These are phyloP conservation scores for Angomonas deanei DNA, from an alignment of 208 protist species.

Conservation along the genomic window DNA sequence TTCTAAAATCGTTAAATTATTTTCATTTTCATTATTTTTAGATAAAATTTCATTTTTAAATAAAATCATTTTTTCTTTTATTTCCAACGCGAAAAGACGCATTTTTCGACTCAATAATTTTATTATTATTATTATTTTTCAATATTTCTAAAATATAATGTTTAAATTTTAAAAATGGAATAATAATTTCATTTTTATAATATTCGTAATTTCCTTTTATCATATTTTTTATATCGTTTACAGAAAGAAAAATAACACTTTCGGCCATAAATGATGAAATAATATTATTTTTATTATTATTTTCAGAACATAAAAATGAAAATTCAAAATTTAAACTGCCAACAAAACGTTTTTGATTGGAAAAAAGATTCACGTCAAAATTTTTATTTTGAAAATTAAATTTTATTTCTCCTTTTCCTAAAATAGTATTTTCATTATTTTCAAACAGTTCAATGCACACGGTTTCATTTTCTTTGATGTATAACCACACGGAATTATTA, in stretches of 20 bases:
- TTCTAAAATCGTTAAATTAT: too few species aligned
- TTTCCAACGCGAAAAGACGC: not conserved
- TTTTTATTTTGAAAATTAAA: too few species aligned
- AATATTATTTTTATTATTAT: slow-evolving; percentile 1
- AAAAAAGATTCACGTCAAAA: too few species aligned
- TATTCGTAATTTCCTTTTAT: not conserved
- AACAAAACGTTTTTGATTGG: too few species aligned
- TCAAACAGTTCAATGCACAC: too few species aligned
- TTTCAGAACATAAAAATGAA: too few species aligned
- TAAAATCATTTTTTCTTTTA: not conserved
- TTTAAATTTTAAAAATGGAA: not conserved
- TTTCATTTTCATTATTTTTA: not conserved
- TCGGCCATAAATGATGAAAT: not conserved
- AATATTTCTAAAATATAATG: not conserved
- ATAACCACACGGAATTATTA: too few species aligned
- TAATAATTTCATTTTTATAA: not conserved
- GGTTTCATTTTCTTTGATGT: too few species aligned
- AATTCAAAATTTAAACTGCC: too few species aligned
- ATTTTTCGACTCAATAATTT: not conserved
- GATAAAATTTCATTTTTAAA: not conserved
- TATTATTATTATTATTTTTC: not conserved
- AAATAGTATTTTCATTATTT: too few species aligned
- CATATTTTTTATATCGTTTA: not conserved
- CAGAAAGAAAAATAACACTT: too few species aligned
- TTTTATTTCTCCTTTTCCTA: too few species aligned